phyloP scores from a whole-genome alignment of 2,329 filamentous ascomycete species.

The Colletotrichum costaricense region DNA sequence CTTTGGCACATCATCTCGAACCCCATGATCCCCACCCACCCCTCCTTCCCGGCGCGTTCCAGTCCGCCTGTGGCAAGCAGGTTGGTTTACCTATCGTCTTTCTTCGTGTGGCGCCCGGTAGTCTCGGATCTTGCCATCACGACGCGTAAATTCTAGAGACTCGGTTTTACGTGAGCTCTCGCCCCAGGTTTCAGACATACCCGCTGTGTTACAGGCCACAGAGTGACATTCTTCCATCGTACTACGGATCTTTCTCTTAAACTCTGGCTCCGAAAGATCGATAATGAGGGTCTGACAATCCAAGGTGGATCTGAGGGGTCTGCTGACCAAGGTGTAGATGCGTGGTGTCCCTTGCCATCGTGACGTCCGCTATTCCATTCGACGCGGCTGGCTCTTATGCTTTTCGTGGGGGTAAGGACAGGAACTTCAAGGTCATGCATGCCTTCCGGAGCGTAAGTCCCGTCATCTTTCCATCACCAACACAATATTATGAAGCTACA shows the following conservation, averaged over 20 bases:
- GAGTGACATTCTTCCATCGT: slow-evolving; percentile 15
- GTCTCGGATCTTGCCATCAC: slow-evolving; percentile 33
- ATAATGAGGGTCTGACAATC: background rate
- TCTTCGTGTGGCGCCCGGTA: slow-evolving; percentile 23
- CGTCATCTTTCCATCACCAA: slow-evolving; percentile 17
- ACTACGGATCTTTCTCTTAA: background rate
- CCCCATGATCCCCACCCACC: slow-evolving; percentile 36
- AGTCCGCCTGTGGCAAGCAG: slow-evolving; percentile 15
- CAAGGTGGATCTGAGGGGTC: background rate
- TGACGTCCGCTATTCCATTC: background rate
- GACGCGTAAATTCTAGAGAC: slow-evolving; percentile 1
- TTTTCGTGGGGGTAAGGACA: background rate
- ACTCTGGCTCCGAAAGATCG: background rate
- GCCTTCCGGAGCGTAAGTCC: background rate
- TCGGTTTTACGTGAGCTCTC: background rate
- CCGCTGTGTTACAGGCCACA: slow-evolving; percentile 18
- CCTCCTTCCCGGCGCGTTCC: slow-evolving; percentile 27
- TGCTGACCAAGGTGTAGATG: slow-evolving; percentile 13
- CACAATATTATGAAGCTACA: background rate
- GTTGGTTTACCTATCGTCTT: background rate
- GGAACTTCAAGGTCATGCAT: background rate
- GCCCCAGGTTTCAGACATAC: slow-evolving; percentile 8
- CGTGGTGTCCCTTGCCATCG: background rate
- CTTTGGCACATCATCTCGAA: slow-evolving; percentile 22
- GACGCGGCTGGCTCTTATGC: background rate